These are phyloP conservation scores for Coemansia reversa DNA, from an alignment of 192 early-diverging fungal genomes.

Conservation along the genomic window DNA sequence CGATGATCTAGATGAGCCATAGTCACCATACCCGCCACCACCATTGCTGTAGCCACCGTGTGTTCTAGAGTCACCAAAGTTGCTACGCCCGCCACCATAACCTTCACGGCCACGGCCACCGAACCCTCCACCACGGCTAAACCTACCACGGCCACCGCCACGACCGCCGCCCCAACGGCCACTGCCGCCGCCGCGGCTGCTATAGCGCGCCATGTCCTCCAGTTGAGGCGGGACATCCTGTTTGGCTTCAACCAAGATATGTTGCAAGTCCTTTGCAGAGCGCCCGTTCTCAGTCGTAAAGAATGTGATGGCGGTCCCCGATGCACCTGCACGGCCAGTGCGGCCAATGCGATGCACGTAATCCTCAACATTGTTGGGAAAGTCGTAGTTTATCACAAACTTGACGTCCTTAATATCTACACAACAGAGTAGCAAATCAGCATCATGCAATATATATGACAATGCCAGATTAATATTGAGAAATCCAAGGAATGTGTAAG, in stretches of 20 bases:
- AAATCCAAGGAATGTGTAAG: background rate
- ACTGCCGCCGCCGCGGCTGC: conserved; percentile 55
- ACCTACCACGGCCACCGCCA: conserved; percentile 50
- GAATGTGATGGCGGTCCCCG: conserved; percentile 89
- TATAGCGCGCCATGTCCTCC: conserved; percentile 64
- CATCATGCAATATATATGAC: background rate
- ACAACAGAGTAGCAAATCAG: conserved; percentile 3
- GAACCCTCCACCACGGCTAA: conserved; percentile 16
- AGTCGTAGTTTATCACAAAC: conserved; percentile 96
- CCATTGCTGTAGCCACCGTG: conserved; percentile 27
- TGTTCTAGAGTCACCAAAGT: conserved; percentile 16
- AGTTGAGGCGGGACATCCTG: conserved; percentile 84
- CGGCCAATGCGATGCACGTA: conserved; percentile 95
- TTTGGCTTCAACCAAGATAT: conserved; percentile 86
- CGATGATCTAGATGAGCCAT: conserved; percentile 35
- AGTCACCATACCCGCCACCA: conserved; percentile 24
- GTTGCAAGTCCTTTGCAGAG: conserved; percentile 78
- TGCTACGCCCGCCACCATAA: conserved; percentile 26
- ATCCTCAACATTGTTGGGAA: conserved; percentile 88
- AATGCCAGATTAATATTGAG: background rate
- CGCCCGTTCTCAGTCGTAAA: conserved; percentile 87
- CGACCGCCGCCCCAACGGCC: conserved; percentile 57
- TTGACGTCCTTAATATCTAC: conserved; percentile 92
- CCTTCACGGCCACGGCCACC: conserved; percentile 9
- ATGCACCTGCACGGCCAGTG: conserved; percentile 91